Percentiles rank a stretch among this genome's conserved stretches.
Conservation (phyloP, 1,284 basidiomycete species). For the Rhodotorula sp. region DNA sequence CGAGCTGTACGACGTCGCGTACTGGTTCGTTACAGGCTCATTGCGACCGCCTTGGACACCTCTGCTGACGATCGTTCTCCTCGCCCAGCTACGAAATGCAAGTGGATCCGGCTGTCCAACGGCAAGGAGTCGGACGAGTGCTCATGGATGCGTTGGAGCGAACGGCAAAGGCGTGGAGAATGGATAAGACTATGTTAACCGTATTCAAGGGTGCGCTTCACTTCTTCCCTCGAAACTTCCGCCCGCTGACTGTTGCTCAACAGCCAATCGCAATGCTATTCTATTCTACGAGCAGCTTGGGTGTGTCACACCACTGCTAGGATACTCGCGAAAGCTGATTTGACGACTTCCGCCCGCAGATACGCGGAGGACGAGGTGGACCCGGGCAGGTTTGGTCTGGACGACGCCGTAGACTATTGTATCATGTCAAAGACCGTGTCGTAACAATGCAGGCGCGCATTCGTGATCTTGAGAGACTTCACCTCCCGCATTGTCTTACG, state of each 20-base stretch:
- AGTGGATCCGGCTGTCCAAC: background rate
- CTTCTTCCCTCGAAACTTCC: background rate
- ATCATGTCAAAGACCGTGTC: slow-evolving; percentile 19
- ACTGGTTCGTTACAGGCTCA: slow-evolving; percentile 31
- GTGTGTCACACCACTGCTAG: background rate
- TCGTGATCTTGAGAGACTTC: no score
- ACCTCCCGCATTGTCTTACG: no score
- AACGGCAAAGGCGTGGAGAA: slow-evolving; percentile 20
- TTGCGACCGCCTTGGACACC: background rate
- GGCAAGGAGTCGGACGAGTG: slow-evolving; percentile 24
- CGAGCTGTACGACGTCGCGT: slow-evolving; percentile 36
- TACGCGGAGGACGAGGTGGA: slow-evolving; percentile 28
- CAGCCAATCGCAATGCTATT: slow-evolving; percentile 28
- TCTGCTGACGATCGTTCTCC: background rate
- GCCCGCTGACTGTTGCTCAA: background rate
- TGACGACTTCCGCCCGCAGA: background rate
- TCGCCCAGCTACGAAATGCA: slow-evolving; percentile 42
- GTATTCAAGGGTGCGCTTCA: slow-evolving; percentile 36
- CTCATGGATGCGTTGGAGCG: slow-evolving; percentile 36
- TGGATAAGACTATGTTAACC: slow-evolving; percentile 43
- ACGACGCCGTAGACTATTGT: slow-evolving; percentile 20
- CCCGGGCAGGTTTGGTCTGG: slow-evolving; percentile 14
- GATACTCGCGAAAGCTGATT: background rate
- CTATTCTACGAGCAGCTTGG: slow-evolving; percentile 25
- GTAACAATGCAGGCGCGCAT: no score